Evolutionary conservation across 306 rosid species (phyloP), one percentile per base, ranked within the genome.

Genomic region (Trifolium repens): DNA sequence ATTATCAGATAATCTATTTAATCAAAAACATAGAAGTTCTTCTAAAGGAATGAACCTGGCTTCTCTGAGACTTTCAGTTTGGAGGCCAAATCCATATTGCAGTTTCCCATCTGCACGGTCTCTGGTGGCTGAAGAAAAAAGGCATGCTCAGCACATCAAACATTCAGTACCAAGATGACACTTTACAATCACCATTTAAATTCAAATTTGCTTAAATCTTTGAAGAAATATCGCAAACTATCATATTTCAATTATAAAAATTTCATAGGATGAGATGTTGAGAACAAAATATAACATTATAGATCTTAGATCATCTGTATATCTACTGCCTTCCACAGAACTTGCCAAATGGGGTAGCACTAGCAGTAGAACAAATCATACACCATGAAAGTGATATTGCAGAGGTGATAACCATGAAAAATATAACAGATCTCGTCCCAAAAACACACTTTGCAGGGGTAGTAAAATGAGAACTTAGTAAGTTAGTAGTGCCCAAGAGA

Each of bases 61-160:
- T 84, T 94, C 96, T 84, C 99, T 86, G 7, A 94, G 88, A 78
- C 91, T 87, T 85, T 94, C 96, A 32, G 88, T 80, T 9, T 88
- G 96, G 76, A 94, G 65, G 84, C 96, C 97, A 81, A 94, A 94
- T 37, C 99, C 99, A 44, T 68, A 94, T 53, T 80, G 91, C 63
- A 85, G 35, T 15, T 68, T 81, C 58, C 96, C 96, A 44, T 69
- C 71, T 19, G 57, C 74, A 74, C 82, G 93, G 77, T 89, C 89
- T 84, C 96, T 81, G 13, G 84, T 87, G 67, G 91, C 99, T 94
- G 89, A 81, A 81, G 26, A 71, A 79, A 77, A 70, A 37, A 67
- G 30, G 15, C 37, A 77, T 35, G 42, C 47, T 73, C 57, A 35
- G 67, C 64, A 75, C 49, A 65, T 58, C 67, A 77, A 75, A 70